Base-by-base conservation (phyloP, 345 rosid genomes). In the Arabidopsis suecica region DNA sequence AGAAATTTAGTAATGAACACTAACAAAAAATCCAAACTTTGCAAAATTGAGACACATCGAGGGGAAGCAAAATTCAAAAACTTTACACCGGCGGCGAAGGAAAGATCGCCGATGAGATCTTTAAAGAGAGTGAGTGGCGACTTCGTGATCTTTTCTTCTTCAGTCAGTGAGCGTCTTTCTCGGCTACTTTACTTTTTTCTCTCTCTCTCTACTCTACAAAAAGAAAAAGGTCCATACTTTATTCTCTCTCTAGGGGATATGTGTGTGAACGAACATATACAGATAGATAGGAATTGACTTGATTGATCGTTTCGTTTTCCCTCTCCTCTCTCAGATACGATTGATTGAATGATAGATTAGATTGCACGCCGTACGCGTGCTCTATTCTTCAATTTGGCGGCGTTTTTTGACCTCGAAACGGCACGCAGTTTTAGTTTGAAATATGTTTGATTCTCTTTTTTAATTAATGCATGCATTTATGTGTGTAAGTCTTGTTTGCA, bases 21-120 rank as follows among this genome's bases (percentile, higher is more conserved):
- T 54, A 30, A 49, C 10, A 49, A 28, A 66, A 16, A 33, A 6
- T 3, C 30, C 14, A 50, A 61, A 22, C 47, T 73, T 42, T 64
- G 20, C 7, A 40, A 5, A 33, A 18, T 10, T 41, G 37, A 30
- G 37, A 25, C 28, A 44, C 48, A 56, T 23, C 2, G 16, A 49
- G 18, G 4, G 33, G 5, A 33, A 10, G 12, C 7, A 34, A 68
- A 76, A 34, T 22, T 28, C 3, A 9, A 30, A 16, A 60, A 50
- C 9, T n/a, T 10, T 74, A 3, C 40, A 75, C 69, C 58, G 64
- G 41, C 69, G 69, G 66, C 0, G 42, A 74, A 37, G 20, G 16
- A 49, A 75, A 50, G 79, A 75, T 59, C 47, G 73, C 5, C 8
- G 78, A 57, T 66, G 72, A 65, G 72, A 75, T 68, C 63, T 75